Evolutionary conservation across 768 basidiomycete genomes (phyloP).

Genomic region (Rhodotorula diobovata): DNA sequence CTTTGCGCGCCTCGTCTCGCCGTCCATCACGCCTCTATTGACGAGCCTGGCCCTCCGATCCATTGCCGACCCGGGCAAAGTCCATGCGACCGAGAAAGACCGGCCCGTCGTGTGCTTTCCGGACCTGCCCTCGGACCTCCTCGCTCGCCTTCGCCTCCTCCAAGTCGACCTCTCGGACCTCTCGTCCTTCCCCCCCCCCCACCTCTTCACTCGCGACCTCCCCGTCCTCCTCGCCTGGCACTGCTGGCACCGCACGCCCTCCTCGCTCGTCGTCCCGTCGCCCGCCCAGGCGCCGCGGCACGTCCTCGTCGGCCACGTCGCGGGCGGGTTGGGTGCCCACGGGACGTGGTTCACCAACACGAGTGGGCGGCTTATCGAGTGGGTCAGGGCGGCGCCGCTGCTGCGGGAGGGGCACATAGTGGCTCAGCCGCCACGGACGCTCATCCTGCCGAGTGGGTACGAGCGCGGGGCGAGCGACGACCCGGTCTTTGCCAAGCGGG

Average conservation of each 20-base stretch:
- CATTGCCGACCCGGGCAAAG: not conserved
- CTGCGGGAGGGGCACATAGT: no score
- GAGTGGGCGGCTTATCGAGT: not conserved
- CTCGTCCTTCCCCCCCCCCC: not conserved
- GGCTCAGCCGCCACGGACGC: not conserved
- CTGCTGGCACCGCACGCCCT: not conserved
- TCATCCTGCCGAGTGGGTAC: not conserved
- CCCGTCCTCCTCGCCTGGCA: not conserved
- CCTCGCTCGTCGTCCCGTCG: not conserved
- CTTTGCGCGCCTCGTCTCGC: not conserved
- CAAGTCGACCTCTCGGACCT: not conserved
- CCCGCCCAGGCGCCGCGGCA: not conserved
- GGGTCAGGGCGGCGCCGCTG: no score
- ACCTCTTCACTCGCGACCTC: not conserved
- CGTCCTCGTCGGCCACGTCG: not conserved
- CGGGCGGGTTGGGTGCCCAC: no score
- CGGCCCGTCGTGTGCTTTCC: not conserved
- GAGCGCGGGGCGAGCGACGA: not conserved
- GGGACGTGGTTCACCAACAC: not conserved
- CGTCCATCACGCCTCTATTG: not conserved
- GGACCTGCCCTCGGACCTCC: not conserved
- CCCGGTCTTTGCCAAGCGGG: rapidly evolving
- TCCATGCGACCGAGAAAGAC: no score
- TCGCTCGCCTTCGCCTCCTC: not conserved
- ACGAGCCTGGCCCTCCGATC: not conserved